Conservation (phyloP, 2,329 filamentous ascomycete species). For the Fonsecaea erecta region DNA sequence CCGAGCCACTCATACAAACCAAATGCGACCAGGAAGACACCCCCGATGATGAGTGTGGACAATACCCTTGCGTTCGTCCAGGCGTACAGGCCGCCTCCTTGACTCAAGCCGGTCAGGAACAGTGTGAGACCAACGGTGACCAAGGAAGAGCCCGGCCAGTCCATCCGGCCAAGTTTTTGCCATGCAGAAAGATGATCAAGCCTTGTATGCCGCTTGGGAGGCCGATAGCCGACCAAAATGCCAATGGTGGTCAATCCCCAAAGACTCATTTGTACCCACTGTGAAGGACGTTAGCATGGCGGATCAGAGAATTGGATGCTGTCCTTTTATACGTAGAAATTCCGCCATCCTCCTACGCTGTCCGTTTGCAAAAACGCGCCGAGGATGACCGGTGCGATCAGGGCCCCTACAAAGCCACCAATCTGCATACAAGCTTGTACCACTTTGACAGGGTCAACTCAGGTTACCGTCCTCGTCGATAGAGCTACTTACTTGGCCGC, state of each 20-base stretch:
- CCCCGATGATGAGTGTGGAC: constrained; percentile 21
- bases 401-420: constrained; percentile 8
- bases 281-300: no score
- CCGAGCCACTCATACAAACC: constrained; percentile 25
- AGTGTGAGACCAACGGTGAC: no score
- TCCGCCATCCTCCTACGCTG: constrained; percentile 21
- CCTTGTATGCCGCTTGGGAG: constrained; percentile 25
- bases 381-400: constrained; percentile 19
- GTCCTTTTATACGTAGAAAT: constrained; percentile 8
- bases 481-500: constrained; percentile 21
- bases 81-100: constrained; percentile 24
- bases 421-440: constrained; percentile 20
- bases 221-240: constrained; percentile 20
- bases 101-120: constrained; percentile 20
- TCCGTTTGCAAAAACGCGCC: constrained; percentile 23
- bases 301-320: no score
- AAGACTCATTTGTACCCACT: constrained; percentile 25
- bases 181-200: constrained; percentile 23
- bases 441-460: constrained; percentile 10
- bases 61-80: constrained; percentile 21
- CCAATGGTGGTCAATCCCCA: constrained; percentile 22
- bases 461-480: no score
- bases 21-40: constrained; percentile 21
- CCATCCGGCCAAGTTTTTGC: constrained; percentile 18
- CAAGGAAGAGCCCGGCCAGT: constrained; percentile 19